Evolutionary conservation across 805 yeast genomes (phyloP), one percentile per base, ranked within the genome.

Genomic region (Zygoascus tannicola): DNA sequence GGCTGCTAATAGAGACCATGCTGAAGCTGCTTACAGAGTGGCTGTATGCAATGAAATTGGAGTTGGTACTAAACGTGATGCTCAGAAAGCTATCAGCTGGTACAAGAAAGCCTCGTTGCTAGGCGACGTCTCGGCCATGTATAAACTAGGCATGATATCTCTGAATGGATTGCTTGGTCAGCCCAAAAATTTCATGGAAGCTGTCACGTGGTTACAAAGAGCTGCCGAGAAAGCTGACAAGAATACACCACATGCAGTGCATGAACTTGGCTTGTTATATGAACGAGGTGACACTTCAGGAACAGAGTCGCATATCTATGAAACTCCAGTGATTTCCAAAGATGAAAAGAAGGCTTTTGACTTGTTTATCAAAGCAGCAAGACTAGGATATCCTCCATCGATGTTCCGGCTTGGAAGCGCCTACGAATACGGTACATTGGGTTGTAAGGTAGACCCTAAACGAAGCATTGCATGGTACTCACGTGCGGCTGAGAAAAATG

Each of bases 31-130:
- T 46, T 83, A 80, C 62, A 64, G 90, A 40, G 72, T 78, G 1
- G 92, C 82, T 0, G 81, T 81, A 26, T 76, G 85, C 54, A 71
- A 71, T 54, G 92, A 84, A 57, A 66, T 80, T 57, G 81, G 85
- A 15, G 69, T 74, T 46, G 81, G 82, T 1, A 64, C 73, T 21
- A 53, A 63, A 44, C 56, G 65, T 34, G 73, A 74, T 52, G 41
- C 58, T 18, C 51, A 49, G n/a, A 67, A 68, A 46, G 78, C 86
- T 7, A 60, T 77, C 21, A 54, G 64, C 12, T 77, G 73, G 64
- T 81, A 77, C 60, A 66, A 68, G 30, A 65, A 68, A 38, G 84
- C 86, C 0, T 85, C 88, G 2, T 62, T 68, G n/a, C 59, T 71
- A 19, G 81, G 81, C 4, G 76, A 74, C 50, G 75, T 73, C 3